Base-by-base conservation (phyloP, 202 grass and related monocot genomes). In the Hordeum pubiflorum region DNA sequence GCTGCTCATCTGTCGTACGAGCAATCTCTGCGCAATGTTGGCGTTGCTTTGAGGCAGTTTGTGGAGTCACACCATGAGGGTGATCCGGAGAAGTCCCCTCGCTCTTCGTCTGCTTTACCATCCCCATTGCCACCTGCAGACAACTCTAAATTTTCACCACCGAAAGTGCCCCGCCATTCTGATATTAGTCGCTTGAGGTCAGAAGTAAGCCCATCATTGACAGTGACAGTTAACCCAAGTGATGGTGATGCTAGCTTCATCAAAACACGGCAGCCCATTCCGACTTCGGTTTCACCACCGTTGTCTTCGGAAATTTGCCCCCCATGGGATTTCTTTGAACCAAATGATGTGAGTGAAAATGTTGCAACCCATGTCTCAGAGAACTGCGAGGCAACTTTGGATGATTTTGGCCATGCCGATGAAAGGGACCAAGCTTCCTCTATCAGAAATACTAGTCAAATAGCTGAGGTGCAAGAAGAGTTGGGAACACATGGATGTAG, bases 251-350 rank as follows among this genome's bases (percentile, higher is more conserved):
- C 72, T 24, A 74, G 83, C 50, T 91, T 87, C 63, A 50, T 84
- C 22, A 60, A 85, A 79, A 66, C 85, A 56, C 59, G 75, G 36
- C 63, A 79, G 38, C 18, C 63, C 5, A 10, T 54, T 39, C 38
- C 68, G 79, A 63, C 69, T 44, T 79, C 68, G 18, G 20, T 65
- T 24, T 55, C 80, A 33, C 32, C 83, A 50, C 74, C 79, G 1
- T 54, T 58, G 4, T 54, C 58, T 1, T 58, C 71, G 1, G 72
- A 88, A 50, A 18, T 75, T 37, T 50, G 78, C 85, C 84, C 86
- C 11, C 86, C 89, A 3, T 94, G 91, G 91, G 89, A 94, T 74
- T 94, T 94, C 82, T 94, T 94, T 32, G 89, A 94, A 75, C 86
- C 83, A 7, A 70, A 11, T 79, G 76, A 48, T 72, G 69, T 17